These are phyloP conservation scores for Zymoseptoria ardabiliae DNA, from an alignment of 2,329 filamentous ascomycete species.

Conservation along the genomic window DNA sequence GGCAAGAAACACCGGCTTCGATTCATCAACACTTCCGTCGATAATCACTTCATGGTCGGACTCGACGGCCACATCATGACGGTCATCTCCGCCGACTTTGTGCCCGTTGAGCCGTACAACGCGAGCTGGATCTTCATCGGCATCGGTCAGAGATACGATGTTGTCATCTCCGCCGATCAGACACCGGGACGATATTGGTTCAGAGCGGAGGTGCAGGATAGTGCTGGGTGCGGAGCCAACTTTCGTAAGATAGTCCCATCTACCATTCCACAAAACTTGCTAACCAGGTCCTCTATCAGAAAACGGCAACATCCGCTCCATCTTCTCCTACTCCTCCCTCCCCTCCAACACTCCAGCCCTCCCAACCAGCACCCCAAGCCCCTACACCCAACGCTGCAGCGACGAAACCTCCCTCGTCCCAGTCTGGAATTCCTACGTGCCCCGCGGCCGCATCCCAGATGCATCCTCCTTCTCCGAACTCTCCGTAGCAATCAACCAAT, in stretches of 20 bases:
- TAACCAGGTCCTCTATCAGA: background rate
- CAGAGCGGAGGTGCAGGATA: conserved; percentile 26
- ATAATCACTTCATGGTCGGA: conserved; percentile 37
- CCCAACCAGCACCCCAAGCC: conserved; percentile 25
- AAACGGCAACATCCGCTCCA: conserved; percentile 28
- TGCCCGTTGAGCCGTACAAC: conserved; percentile 29
- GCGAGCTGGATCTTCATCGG: conserved; percentile 27
- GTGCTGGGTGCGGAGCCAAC: conserved; percentile 27
- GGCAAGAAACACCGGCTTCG: conserved; percentile 39
- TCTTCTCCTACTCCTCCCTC: conserved; percentile 35
- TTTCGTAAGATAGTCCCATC: conserved; percentile 3
- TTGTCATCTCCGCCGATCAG: conserved; percentile 34
- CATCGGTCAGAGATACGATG: conserved; percentile 37
- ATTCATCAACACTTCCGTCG: conserved; percentile 41
- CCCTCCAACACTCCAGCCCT: conserved; percentile 11
- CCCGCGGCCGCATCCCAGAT: conserved; percentile 23
- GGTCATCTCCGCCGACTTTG: conserved; percentile 33
- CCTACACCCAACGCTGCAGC: conserved; percentile 34
- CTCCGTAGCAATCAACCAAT: conserved; percentile 24
- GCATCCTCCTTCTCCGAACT: conserved; percentile 18
- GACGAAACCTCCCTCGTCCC: conserved; percentile 36
- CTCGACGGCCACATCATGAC: conserved; percentile 30
- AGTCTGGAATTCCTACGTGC: conserved; percentile 32
- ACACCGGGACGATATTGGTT: conserved; percentile 31
- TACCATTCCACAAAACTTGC: background rate